Evolutionary conservation across 2,329 filamentous ascomycete species (phyloP), one percentile per base, ranked within the genome.

Genomic region (Raffaelea ambrosiae): DNA sequence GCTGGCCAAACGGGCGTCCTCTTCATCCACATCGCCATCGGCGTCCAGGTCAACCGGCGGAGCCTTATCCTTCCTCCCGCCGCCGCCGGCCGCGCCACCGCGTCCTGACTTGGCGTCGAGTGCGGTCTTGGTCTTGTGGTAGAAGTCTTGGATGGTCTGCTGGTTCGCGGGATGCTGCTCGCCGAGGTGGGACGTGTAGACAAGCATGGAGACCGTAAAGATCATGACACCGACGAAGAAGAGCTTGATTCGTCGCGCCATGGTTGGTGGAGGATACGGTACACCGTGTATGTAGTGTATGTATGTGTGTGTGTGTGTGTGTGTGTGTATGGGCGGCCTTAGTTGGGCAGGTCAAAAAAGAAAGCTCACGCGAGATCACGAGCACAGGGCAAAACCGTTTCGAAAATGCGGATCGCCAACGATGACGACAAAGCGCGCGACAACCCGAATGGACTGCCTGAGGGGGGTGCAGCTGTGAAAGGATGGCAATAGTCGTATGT

Each of bases 201-300:
- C 88, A 56, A 94, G 70, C 47, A 84, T 68, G 41, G 83, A 73
- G 55, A 91, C 66, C 51, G 91, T 66, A 50, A 77, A 70, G 54
- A 81, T 71, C 55, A 89, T 56, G 48, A 82, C 71, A 48, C 83
- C 70, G 58, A 90, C 70, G 54, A 79, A 69, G 48, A 88, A 68
- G 56, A 84, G 69, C 60, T 83, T 82, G 58, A 88, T 61, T 57
- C 87, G 82, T 54, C 88, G 81, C 57, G 76, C 72, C 84, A 88
- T 88, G 50, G 50, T 59, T 46, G 3, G 36, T 29, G 26, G 26
- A 29, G 7, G 26, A 7, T n/a, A n/a, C n/a, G n/a, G n/a, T n/a
- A n/a, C n/a, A n/a, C 7, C 26, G 26, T 29, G 26, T 29, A 29
- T 29, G 26, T 29, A 29, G 26, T 29, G 7, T 7, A 7, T 7